Base-by-base conservation (phyloP, 1,284 basidiomycete genomes). In the Earliella scabrosa region DNA sequence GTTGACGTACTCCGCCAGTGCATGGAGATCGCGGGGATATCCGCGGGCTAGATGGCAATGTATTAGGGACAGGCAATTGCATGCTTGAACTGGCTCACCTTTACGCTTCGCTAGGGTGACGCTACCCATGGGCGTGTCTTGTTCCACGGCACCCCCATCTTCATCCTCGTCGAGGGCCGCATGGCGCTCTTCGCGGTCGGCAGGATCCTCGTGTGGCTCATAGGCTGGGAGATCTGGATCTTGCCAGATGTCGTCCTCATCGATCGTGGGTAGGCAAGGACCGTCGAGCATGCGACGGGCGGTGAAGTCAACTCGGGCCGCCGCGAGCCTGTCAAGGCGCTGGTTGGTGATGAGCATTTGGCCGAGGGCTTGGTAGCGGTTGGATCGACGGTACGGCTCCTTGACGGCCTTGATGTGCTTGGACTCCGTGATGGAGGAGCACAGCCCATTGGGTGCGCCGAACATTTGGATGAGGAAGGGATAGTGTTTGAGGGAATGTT, bases 381-480 rank as follows among this genome's bases (percentile, higher is more conserved):
- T 60, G 0, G 55, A 60, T 2, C 39, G 44, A 0, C 53, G 48
- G 67, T 70, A 76, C 0, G 73, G 73, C 14, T 71, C 49, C 58
- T 76, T 77, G 0, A 77, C 70, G 24, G 71, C 72, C n/a, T 58
- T 65, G 45, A 76, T 66, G 29, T 68, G 66, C 49, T 61, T 60
- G 0, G 63, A 65, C 16, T 67, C 66, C 0, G 63, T 68, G 40
- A 66, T 65, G 1, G 63, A 67, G 0, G 66, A 58, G 39, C 65
- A 68, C 1, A 67, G 29, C 1, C 66, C 66, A 52, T 67, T 66
- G 0, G 61, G 66, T 0, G 67, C 49, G 1, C 64, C 67, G 40
- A 64, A 67, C 0, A 47, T 26, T 5, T 45, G 18, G 40, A 69
- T 69, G 4, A 32, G 10, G 0, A 26, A 16, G 2, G 36, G 8